These are phyloP conservation scores for Penicillium sp. DNA, from an alignment of 2,329 filamentous ascomycete genomes.

Conservation along the genomic window DNA sequence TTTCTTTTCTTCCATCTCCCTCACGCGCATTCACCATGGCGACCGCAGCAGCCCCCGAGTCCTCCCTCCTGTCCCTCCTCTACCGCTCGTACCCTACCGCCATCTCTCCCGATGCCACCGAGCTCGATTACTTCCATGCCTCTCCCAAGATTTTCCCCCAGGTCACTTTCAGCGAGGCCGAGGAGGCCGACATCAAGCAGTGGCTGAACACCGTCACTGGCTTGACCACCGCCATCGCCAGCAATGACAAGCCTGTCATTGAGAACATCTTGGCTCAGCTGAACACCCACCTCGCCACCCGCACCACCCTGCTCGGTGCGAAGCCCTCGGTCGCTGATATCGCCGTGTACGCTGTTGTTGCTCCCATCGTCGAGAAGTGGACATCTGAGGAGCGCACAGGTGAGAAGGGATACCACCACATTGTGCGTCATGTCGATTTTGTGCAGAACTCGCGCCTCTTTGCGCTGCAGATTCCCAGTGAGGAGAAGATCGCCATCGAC, in stretches of 20 bases:
- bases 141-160: slow-evolving; percentile 66
- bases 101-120: slow-evolving; percentile 42
- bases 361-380: slow-evolving; percentile 77
- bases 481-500: slow-evolving; percentile 77
- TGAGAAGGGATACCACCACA: slow-evolving; percentile 83
- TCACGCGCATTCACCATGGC: slow-evolving; percentile 30
- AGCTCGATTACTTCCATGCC: slow-evolving; percentile 46
- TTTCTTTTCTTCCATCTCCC: slow-evolving; percentile 26
- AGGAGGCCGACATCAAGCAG: slow-evolving; percentile 84
- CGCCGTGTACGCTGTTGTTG: slow-evolving; percentile 76
- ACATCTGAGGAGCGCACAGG: slow-evolving; percentile 83
- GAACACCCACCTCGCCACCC: slow-evolving; percentile 83
- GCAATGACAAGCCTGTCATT: slow-evolving; percentile 56
- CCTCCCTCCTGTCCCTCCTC: slow-evolving; percentile 46
- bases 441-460: slow-evolving; percentile 82
- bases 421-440: slow-evolving; percentile 90
- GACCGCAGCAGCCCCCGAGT: slow-evolving; percentile 39
- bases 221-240: slow-evolving; percentile 55
- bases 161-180: slow-evolving; percentile 71
- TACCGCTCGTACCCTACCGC: slow-evolving; percentile 46
- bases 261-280: slow-evolving; percentile 72
- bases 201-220: slow-evolving; percentile 79
- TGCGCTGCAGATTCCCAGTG: slow-evolving; percentile 66
- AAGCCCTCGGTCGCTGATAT: slow-evolving; percentile 89
- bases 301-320: slow-evolving; percentile 82